These are phyloP conservation scores for Paramecium pentaurelia DNA, from an alignment of 73 alveolate species.

Conservation along the genomic window DNA sequence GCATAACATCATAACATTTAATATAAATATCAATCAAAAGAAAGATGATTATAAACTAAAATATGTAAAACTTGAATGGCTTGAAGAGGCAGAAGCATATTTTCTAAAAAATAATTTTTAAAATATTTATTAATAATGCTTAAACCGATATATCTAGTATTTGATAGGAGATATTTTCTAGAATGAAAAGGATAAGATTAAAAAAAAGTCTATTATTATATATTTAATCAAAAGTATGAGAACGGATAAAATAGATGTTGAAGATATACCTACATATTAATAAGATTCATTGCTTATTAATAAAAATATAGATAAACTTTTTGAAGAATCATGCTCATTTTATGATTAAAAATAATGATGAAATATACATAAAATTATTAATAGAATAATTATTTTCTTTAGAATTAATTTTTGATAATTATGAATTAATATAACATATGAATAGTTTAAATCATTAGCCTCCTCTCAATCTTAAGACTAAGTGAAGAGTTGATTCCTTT, in stretches of 20 bases:
- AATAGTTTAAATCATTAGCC: constrained; percentile 14
- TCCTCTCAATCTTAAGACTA: constrained; percentile 57
- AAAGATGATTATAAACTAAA: neutral
- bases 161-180: neutral
- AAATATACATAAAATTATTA: neutral
- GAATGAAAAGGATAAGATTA: neutral
- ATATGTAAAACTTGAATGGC: neutral
- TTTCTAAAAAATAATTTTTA: neutral
- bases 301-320: neutral
- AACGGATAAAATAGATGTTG: neutral
- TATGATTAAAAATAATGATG: neutral
- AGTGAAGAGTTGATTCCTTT: constrained; percentile 55
- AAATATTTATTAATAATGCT: neutral
- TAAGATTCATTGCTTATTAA: neutral
- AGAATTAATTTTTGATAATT: neutral
- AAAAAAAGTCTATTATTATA: neutral
- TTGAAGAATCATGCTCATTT: neutral
- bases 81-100: neutral
- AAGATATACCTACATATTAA: neutral
- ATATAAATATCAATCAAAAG: neutral
- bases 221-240: neutral
- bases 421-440: neutral
- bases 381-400: neutral
- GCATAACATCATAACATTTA: neutral
- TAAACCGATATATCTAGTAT: neutral